Evolutionary conservation across 768 basidiomycete genomes (phyloP).

Genomic region (Russula sp.): DNA sequence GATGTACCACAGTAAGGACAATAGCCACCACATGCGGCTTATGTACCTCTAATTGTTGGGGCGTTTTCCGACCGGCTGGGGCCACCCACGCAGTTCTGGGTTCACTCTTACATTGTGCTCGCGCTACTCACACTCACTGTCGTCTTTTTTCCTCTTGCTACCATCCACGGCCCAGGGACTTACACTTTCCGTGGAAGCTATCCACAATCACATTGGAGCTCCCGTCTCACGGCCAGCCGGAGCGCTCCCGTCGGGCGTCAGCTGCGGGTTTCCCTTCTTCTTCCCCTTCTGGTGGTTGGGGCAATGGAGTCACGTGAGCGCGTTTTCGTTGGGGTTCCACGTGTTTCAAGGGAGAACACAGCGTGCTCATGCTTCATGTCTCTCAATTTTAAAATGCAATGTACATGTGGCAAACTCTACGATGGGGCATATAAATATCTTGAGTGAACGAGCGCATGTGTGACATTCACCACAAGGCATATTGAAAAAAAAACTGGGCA

Average conservation of each 20-base stretch:
- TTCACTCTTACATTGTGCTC: background rate
- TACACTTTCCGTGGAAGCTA: background rate
- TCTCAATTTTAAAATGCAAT: background rate
- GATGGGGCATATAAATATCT: background rate
- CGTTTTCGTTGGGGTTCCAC: constrained; percentile 19
- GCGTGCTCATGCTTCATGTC: background rate
- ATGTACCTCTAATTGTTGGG: constrained; percentile 17
- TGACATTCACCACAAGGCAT: background rate
- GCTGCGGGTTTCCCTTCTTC: no score
- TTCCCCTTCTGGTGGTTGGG: constrained; percentile 12
- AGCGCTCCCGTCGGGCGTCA: background rate
- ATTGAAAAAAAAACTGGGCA: background rate
- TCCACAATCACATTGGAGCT: background rate
- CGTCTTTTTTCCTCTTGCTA: background rate
- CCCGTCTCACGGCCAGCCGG: background rate
- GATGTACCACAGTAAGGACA: background rate
- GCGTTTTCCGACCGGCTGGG: background rate
- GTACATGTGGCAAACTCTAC: background rate
- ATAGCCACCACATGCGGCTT: background rate
- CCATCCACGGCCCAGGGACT: background rate
- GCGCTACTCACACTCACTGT: background rate
- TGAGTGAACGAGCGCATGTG: background rate
- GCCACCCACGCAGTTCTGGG: background rate
- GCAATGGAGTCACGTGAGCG: constrained; percentile 17
- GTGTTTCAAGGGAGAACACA: background rate